These are phyloP conservation scores for Typha latifolia DNA, from an alignment of 176 grass and related monocot species.

Conservation along the genomic window DNA sequence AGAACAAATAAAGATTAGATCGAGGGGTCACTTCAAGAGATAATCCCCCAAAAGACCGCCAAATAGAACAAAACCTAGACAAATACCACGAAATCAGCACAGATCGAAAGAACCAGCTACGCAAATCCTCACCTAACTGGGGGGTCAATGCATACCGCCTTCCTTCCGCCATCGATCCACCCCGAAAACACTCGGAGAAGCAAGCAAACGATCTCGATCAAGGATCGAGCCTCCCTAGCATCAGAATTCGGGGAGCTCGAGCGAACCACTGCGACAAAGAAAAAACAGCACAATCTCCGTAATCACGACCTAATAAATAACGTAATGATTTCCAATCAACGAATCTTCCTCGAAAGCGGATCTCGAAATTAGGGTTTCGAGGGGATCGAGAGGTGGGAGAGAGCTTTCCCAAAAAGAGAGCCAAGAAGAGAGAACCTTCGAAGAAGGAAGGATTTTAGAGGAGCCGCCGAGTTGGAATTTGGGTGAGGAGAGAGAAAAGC, in stretches of 20 bases:
- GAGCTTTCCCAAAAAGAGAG: background rate
- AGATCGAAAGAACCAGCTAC: background rate
- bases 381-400: background rate
- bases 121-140: slow-evolving; percentile 30
- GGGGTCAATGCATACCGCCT: slow-evolving; percentile 35
- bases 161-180: slow-evolving; percentile 22
- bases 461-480: background rate
- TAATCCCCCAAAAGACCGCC: background rate
- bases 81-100: background rate
- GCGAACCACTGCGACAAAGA: background rate
- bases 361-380: background rate
- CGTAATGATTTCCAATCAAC: background rate
- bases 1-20: too few species aligned
- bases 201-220: slow-evolving; percentile 1
- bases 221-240: slow-evolving; percentile 11
- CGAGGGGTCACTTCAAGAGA: background rate
- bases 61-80: background rate
- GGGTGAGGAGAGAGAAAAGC: background rate
- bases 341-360: slow-evolving; percentile 25
- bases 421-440: slow-evolving; percentile 8
- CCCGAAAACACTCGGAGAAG: background rate
- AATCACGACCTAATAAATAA: background rate
- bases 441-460: background rate
- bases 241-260: slow-evolving; percentile 13
- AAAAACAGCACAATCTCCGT: background rate